Evolutionary conservation across 2,329 filamentous ascomycete species (phyloP).

Genomic region (Stachybotrys elegans): DNA sequence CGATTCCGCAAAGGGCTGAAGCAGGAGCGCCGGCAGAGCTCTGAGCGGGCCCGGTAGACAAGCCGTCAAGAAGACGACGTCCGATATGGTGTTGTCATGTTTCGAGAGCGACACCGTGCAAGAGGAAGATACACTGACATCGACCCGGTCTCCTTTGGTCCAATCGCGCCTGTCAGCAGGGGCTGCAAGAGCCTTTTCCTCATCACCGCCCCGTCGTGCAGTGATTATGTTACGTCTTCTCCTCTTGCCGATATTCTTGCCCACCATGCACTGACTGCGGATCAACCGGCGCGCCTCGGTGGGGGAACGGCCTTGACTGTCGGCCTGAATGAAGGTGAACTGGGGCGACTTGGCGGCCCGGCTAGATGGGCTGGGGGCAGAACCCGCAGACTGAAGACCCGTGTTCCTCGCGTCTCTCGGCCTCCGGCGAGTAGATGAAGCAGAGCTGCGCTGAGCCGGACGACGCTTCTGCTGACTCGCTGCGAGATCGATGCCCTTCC

Average conservation of each 20-base stretch:
- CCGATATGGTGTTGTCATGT: neutral
- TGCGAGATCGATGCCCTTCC: neutral
- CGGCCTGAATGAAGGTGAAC: constrained; percentile 23
- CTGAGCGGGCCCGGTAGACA: neutral
- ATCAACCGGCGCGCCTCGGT: constrained; percentile 19
- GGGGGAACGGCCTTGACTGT: constrained; percentile 15
- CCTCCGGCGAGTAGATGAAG: neutral
- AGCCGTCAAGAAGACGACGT: neutral
- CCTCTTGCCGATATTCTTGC: constrained; percentile 14
- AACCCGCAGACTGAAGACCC: too few species aligned
- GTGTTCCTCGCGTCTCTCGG: neutral
- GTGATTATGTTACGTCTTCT: neutral
- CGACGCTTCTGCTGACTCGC: neutral
- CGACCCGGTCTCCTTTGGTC: neutral
- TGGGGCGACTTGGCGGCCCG: constrained; percentile 9
- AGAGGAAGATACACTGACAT: neutral
- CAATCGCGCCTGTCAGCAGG: neutral
- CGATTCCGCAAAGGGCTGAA: neutral
- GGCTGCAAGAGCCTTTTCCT: neutral
- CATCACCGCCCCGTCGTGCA: neutral
- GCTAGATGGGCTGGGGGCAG: neutral
- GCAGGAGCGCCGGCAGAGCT: neutral
- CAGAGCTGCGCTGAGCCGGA: neutral
- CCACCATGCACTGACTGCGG: constrained; percentile 21
- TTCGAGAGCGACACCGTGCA: neutral